Percentiles rank a stretch among this genome's conserved stretches.
These are phyloP conservation scores for Penicillium glabrum DNA, from an alignment of 2,329 filamentous ascomycete genomes.

Conservation along the genomic window DNA sequence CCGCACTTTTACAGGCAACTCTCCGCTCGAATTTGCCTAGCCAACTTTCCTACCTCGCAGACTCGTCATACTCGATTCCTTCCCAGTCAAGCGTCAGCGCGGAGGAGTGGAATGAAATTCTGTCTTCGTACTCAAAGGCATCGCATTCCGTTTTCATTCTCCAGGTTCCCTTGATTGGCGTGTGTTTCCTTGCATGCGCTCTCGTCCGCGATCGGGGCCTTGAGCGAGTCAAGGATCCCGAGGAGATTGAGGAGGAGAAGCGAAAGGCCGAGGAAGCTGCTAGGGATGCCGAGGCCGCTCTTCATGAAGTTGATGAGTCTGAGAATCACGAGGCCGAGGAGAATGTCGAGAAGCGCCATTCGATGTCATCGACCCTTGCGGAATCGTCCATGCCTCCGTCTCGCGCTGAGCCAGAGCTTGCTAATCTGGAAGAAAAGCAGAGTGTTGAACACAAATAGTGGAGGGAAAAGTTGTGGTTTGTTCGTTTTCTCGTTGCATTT, in stretches of 20 bases:
- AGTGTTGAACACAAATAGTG: neutral
- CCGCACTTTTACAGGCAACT: constrained; percentile 49
- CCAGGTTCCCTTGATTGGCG: constrained; percentile 55
- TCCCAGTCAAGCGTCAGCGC: constrained; percentile 26
- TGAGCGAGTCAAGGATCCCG: constrained; percentile 33
- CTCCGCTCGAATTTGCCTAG: constrained; percentile 41
- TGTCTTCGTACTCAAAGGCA: constrained; percentile 54
- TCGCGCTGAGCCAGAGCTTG: constrained; percentile 3
- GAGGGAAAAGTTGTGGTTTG: neutral
- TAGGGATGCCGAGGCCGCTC: constrained; percentile 17
- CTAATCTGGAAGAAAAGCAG: neutral
- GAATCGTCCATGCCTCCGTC: constrained; percentile 15
- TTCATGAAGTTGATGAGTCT: constrained; percentile 3
- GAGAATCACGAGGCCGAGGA: constrained; percentile 3
- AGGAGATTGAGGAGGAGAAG: constrained; percentile 30
- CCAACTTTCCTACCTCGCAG: constrained; percentile 38
- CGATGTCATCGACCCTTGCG: constrained; percentile 11
- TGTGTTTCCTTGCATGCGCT: constrained; percentile 52
- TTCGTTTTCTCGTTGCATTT: neutral
- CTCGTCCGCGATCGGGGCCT: constrained; percentile 56
- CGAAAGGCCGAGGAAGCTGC: constrained; percentile 27
- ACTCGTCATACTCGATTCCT: constrained; percentile 42
- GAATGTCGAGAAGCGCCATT: constrained; percentile 9
- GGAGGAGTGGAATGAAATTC: constrained; percentile 42
- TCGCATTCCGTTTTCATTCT: constrained; percentile 58